phyloP scores from a whole-genome alignment of 345 rosid genomes.

The Kandelia obovata region DNA sequence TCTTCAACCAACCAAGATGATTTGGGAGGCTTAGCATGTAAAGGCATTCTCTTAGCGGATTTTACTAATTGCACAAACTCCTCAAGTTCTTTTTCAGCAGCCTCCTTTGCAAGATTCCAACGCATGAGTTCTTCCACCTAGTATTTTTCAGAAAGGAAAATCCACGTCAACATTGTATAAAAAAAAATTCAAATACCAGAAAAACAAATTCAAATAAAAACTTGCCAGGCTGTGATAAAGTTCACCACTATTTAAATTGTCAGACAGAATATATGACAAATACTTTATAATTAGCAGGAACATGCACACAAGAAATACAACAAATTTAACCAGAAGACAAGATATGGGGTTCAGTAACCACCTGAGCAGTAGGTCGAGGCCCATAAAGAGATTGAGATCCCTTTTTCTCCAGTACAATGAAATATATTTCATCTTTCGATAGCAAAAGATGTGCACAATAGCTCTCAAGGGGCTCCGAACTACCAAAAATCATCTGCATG shows the following conservation, averaged over 20 bases:
- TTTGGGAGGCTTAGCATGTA: slow-evolving; percentile 64
- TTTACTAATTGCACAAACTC: slow-evolving; percentile 60
- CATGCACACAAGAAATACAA: not conserved
- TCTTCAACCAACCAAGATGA: slow-evolving; percentile 74
- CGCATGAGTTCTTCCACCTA: slow-evolving; percentile 79
- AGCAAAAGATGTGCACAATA: slow-evolving; percentile 90
- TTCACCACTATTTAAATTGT: too few relatives aligned
- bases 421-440: slow-evolving; percentile 80
- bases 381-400: slow-evolving; percentile 64
- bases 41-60: slow-evolving; percentile 69
- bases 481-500: slow-evolving; percentile 82
- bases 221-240: too few relatives aligned
- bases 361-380: slow-evolving; percentile 78
- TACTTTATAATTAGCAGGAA: not conserved
- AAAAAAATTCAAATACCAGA: not conserved
- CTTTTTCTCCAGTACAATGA: slow-evolving; percentile 59
- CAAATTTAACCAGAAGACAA: slow-evolving; percentile 1
- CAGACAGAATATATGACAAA: not conserved
- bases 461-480: slow-evolving; percentile 76
- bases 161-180: slow-evolving; percentile 6
- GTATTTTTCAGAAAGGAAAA: not conserved
- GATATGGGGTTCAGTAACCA: slow-evolving; percentile 10
- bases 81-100: slow-evolving; percentile 69
- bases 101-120: slow-evolving; percentile 68
- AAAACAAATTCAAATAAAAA: not conserved